Conservation (phyloP, 495 filamentous ascomycete genomes). For the Xylaria longipes region DNA sequence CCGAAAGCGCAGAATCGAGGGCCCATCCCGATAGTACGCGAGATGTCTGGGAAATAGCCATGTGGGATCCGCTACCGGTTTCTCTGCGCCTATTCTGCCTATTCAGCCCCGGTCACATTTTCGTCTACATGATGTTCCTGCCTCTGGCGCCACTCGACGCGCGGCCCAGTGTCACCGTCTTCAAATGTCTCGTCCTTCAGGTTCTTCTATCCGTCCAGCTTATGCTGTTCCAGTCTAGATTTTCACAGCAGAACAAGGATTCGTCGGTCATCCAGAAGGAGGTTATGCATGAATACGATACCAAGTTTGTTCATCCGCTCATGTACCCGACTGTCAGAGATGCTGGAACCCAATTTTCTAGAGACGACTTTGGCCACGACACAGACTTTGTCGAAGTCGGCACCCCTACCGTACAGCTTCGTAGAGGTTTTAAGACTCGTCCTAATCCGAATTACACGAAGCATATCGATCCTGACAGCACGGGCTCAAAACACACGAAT, state of each 20-base stretch:
- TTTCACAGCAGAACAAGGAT: constrained; percentile 86
- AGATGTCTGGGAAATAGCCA: constrained; percentile 93
- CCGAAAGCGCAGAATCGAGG: constrained; percentile 70
- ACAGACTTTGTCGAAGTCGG: constrained; percentile 69
- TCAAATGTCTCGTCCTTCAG: constrained; percentile 76
- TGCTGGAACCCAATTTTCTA: constrained; percentile 75
- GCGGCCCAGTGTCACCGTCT: constrained; percentile 81
- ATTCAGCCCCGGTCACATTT: constrained; percentile 89
- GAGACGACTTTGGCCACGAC: constrained; percentile 52
- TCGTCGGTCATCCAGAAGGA: constrained; percentile 82
- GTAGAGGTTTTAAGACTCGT: constrained; percentile 80
- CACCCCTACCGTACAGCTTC: constrained; percentile 78
- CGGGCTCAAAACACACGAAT: constrained; percentile 21
- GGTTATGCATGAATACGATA: constrained; percentile 94
- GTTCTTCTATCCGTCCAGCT: constrained; percentile 79
- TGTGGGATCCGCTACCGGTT: constrained; percentile 92
- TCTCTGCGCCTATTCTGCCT: constrained; percentile 83
- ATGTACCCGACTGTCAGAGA: constrained; percentile 82
- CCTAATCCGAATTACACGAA: constrained; percentile 88
- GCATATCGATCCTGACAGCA: constrained; percentile 75
- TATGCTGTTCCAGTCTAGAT: constrained; percentile 68
- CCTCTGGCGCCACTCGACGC: constrained; percentile 77
- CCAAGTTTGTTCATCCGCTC: constrained; percentile 91
- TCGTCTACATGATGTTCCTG: constrained; percentile 87
- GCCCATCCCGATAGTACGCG: constrained; percentile 82